Evolutionary conservation across 2,329 filamentous ascomycete genomes (phyloP).

Genomic region (Sclerotinia nivalis): DNA sequence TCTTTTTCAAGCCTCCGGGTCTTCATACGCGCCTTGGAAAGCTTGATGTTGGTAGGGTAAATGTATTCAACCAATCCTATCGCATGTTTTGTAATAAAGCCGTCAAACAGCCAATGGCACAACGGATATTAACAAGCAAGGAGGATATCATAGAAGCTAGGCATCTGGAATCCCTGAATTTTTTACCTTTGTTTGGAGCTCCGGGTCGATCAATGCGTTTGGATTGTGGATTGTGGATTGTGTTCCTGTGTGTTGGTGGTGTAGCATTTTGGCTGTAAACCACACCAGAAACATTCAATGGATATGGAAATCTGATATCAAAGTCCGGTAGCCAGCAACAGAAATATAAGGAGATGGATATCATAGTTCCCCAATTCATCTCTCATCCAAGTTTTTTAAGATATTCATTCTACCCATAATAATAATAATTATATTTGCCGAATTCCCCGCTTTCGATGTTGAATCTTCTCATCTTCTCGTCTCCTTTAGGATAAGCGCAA

Average conservation of each 20-base stretch:
- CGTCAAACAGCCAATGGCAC: not conserved
- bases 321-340: too few species aligned
- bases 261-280: not conserved
- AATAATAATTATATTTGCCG: not conserved
- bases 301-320: not conserved
- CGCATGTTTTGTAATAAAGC: not conserved
- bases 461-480: not conserved
- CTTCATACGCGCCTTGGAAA: not conserved
- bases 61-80: not conserved
- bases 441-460: not conserved
- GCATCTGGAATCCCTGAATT: not conserved
- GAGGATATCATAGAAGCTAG: not conserved
- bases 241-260: not conserved
- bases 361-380: too few species aligned
- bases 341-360: too few species aligned
- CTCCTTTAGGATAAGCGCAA: slow-evolving; percentile 1
- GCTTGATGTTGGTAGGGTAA: not conserved
- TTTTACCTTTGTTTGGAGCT: not conserved
- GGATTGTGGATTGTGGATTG: not conserved
- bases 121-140: slow-evolving; percentile 9
- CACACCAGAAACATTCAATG: not conserved
- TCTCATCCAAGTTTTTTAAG: not conserved
- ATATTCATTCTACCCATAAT: too few species aligned
- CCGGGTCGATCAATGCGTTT: slow-evolving; percentile 6
- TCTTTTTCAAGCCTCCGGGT: not conserved